Base-by-base conservation (phyloP, 1,284 basidiomycete genomes). In the Rhodotorula glutinis region DNA sequence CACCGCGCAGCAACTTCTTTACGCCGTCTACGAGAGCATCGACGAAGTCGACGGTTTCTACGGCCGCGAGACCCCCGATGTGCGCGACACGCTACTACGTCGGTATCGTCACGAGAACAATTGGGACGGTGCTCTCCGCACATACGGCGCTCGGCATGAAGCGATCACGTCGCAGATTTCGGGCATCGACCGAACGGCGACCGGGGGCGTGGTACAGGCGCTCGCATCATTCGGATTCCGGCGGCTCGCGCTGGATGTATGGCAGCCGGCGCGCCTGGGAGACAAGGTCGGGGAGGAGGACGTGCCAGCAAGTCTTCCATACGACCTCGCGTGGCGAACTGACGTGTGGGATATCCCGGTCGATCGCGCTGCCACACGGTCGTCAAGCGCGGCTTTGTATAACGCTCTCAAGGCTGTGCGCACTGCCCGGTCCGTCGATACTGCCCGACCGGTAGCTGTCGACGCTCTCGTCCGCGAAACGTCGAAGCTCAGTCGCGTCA, bases 31-130 rank as follows among this genome's bases (percentile, higher is more conserved):
- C 77, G 87, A 86, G 69, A 90, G 92, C 75, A 92, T 98, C 65
- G 92, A 96, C 75, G 95, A 98, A 75, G 94, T 94, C 0, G 95
- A 98, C 75, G 92, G 95, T 1, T 98, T 98, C 78, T 98, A 98
- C 78, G 92, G 92, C 2, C 91, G 98, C 69, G 83, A 87, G 69
- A 79, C 80, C 40, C 85, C 87, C n/a, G 86, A 98, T 75, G 83
- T 91, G 19, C 84, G 85, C 38, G 83, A 86, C 52, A 88, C 92
- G 65, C 83, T 98, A 44, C 82, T 93, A 53, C 88, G 86, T 69
- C 86, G 91, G 5, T 88, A 95, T 66, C 89, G 92, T 73, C 95
- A 98, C 74, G 96, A 98, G 78, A 85, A 87, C 17, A 88, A 93
- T 75, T 96, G 93, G 88, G 86, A 89, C 47, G 89, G 89, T 74